Percentiles rank a stretch among this genome's conserved stretches.
phyloP scores from a whole-genome alignment of 2,329 filamentous ascomycete genomes.

The Colletotrichum ledebouriae region DNA sequence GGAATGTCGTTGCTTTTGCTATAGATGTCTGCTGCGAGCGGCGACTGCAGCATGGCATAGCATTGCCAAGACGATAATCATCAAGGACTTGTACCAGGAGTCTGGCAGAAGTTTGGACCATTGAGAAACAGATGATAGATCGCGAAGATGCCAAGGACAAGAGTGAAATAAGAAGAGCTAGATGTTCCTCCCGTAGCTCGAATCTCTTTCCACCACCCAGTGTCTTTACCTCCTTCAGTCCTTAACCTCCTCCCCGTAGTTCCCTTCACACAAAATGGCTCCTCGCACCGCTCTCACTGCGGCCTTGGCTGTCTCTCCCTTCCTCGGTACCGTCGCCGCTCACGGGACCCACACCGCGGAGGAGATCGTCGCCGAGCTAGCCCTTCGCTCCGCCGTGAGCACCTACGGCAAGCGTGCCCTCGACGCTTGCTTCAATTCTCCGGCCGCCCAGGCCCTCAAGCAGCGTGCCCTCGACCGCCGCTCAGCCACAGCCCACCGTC shows the following conservation, averaged over 20 bases:
- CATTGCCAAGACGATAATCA: constrained; percentile 29
- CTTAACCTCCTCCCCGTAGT: not conserved
- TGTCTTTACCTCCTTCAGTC: constrained; percentile 26
- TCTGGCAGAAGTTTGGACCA: not conserved
- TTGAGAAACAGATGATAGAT: constrained; percentile 1
- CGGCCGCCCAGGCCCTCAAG: constrained; percentile 55
- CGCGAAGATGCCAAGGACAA: constrained; percentile 18
- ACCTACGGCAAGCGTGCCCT: constrained; percentile 54
- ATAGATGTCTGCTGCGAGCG: constrained; percentile 7
- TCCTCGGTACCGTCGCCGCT: constrained; percentile 47
- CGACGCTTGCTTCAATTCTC: constrained; percentile 54
- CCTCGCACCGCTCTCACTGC: constrained; percentile 29
- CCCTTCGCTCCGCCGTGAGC: constrained; percentile 51
- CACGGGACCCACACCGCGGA: constrained; percentile 52
- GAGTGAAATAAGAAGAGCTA: constrained; percentile 27
- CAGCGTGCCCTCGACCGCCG: constrained; percentile 57
- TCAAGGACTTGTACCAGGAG: not conserved
- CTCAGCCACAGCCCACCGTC: constrained; percentile 52
- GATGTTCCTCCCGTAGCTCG: not conserved
- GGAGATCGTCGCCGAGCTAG: constrained; percentile 49
- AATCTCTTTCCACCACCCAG: constrained; percentile 10
- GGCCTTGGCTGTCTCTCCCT: constrained; percentile 37
- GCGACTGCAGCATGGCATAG: not conserved
- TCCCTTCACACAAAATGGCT: constrained; percentile 19
- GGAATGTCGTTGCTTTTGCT: constrained; percentile 27